A percentile compares a stretch with the other conserved stretches of the same genome.
Evolutionary conservation across 116 monocot species (phyloP).

Genomic region (Papilionanthe hybrid): DNA sequence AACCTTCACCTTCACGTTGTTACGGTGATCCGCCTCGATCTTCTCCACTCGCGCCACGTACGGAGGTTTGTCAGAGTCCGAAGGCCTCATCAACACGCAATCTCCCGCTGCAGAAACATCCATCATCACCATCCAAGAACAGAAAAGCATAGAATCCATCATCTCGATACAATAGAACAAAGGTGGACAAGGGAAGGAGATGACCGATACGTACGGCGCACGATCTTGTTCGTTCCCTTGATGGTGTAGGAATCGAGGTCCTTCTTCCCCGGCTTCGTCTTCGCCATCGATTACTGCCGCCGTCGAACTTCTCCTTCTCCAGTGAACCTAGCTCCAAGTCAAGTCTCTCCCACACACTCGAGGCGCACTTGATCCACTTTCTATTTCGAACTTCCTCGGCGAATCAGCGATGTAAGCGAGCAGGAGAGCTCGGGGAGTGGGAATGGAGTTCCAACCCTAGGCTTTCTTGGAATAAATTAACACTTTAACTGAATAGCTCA

Average conservation of each 20-base stretch:
- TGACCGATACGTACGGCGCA: conserved; percentile 4
- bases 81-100: conserved; percentile 27
- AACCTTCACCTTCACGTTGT: conserved; percentile 22
- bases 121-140: neutral
- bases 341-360: too few relatives aligned
- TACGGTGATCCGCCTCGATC: conserved; percentile 26
- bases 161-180: neutral
- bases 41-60: conserved; percentile 26
- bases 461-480: too few relatives aligned
- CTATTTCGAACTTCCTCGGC: too few relatives aligned
- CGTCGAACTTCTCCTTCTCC: neutral
- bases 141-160: neutral
- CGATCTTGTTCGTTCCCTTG: conserved; percentile 25
- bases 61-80: conserved; percentile 23
- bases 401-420: too few relatives aligned
- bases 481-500: too few relatives aligned
- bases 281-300: conserved; percentile 16
- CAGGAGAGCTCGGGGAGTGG: too few relatives aligned
- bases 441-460: too few relatives aligned
- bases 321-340: neutral
- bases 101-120: conserved; percentile 18
- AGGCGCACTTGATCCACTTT: too few relatives aligned
- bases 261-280: conserved; percentile 23
- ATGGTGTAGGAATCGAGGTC: conserved; percentile 31
- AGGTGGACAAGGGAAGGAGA: neutral